Evolutionary conservation across 305 asterid genomes (phyloP).

Genomic region (Rubia peregrina): DNA sequence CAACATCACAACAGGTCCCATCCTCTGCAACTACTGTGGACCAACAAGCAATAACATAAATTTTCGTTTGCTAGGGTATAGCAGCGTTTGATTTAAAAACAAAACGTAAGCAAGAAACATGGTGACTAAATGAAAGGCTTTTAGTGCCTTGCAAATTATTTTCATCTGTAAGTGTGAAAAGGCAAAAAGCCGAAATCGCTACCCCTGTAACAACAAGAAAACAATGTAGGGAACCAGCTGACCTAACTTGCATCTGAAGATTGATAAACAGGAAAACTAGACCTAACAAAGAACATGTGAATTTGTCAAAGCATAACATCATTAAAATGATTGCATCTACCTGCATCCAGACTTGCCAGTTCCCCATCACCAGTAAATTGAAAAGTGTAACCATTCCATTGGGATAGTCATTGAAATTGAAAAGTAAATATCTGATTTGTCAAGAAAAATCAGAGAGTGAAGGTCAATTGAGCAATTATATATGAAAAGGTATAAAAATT

Average conservation of each 20-base stretch:
- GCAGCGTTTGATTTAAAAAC: neutral
- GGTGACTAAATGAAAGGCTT: neutral
- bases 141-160: neutral
- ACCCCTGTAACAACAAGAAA: neutral
- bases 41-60: neutral
- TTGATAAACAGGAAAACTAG: neutral
- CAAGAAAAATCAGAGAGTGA: conserved; percentile 31
- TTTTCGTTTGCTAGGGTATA: neutral
- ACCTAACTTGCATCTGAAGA: conserved; percentile 1
- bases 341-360: conserved; percentile 98
- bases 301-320: conserved; percentile 4
- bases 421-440: conserved; percentile 81
- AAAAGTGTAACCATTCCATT: conserved; percentile 97
- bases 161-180: conserved; percentile 1
- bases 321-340: conserved; percentile 28
- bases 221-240: neutral
- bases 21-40: neutral
- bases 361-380: conserved; percentile 93
- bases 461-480: neutral
- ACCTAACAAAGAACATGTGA: conserved; percentile 1
- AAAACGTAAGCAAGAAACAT: neutral
- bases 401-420: conserved; percentile 97
- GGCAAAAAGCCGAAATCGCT: neutral
- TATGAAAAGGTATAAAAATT: neutral
- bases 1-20: neutral